phyloP scores from a whole-genome alignment of 345 rosid species.

The Rhizophora mangle region DNA sequence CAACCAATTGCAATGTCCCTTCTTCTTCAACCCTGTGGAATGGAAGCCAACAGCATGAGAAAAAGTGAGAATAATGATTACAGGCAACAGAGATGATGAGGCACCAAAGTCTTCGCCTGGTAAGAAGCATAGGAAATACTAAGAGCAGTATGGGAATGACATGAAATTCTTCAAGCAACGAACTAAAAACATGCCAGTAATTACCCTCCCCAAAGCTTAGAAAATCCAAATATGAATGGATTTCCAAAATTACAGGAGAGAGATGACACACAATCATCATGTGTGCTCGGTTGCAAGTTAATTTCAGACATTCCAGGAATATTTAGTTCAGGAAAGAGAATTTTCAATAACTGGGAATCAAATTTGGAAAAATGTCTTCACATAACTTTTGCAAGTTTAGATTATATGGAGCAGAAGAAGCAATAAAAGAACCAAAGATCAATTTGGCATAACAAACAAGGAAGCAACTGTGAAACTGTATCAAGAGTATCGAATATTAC shows the following conservation, averaged over 20 bases:
- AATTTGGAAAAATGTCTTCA: too few species aligned
- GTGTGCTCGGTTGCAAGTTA: too few species aligned
- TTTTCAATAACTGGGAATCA: too few species aligned
- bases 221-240: background rate
- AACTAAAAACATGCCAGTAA: background rate
- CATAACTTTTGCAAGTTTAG: too few species aligned
- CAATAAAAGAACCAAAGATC: background rate
- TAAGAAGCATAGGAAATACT: background rate
- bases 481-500: slow-evolving; percentile 31
- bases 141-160: background rate
- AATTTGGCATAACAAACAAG: background rate
- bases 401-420: too few species aligned
- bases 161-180: background rate
- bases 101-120: background rate
- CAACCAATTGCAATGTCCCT: slow-evolving; percentile 38
- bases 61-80: background rate
- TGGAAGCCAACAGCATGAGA: slow-evolving; percentile 14
- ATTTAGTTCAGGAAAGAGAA: too few species aligned
- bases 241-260: too few species aligned
- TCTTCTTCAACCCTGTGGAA: slow-evolving; percentile 57
- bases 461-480: background rate
- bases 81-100: background rate
- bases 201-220: background rate
- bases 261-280: too few species aligned
- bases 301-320: too few species aligned